phyloP scores from a whole-genome alignment of 495 filamentous ascomycete genomes.

The Neurospora pannonica region DNA sequence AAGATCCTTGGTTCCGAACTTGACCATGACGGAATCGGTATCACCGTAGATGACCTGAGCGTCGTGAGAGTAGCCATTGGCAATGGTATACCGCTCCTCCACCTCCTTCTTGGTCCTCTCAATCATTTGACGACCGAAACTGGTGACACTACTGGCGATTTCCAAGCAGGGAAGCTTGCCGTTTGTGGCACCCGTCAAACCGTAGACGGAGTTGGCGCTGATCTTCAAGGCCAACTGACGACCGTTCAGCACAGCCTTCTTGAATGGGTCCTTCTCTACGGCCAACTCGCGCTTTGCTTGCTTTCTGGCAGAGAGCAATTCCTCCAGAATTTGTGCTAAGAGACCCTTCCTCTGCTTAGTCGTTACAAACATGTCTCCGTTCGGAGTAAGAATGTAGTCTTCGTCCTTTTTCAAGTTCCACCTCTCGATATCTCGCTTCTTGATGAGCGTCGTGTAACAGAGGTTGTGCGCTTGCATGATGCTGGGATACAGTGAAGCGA shows the following conservation, averaged over 20 bases:
- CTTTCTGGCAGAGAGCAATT: slow-evolving; percentile 80
- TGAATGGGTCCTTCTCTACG: slow-evolving; percentile 88
- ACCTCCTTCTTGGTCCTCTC: slow-evolving; percentile 93
- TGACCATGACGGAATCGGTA: slow-evolving; percentile 99
- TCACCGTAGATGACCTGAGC: slow-evolving; percentile 97
- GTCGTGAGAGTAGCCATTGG: slow-evolving; percentile 88
- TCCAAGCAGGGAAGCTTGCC: slow-evolving; percentile 92
- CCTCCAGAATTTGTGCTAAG: slow-evolving; percentile 89
- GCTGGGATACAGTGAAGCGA: slow-evolving; percentile 94
- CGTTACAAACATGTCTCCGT: slow-evolving; percentile 88
- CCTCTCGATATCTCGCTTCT: slow-evolving; percentile 67
- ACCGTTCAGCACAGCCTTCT: slow-evolving; percentile 95
- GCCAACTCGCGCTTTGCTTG: slow-evolving; percentile 86
- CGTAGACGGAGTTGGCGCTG: slow-evolving; percentile 97
- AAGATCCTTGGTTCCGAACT: slow-evolving; percentile 82
- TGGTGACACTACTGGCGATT: slow-evolving; percentile 93
- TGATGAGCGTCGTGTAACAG: slow-evolving; percentile 92
- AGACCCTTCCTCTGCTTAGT: slow-evolving; percentile 83
- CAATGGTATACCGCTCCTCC: slow-evolving; percentile 76
- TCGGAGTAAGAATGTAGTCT: slow-evolving; percentile 93
- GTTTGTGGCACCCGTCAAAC: slow-evolving; percentile 89
- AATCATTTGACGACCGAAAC: slow-evolving; percentile 97
- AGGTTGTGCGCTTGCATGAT: slow-evolving; percentile 99
- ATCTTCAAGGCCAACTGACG: slow-evolving; percentile 93
- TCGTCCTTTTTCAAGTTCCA: slow-evolving; percentile 68